Conservation (phyloP, 116 monocot species). For the Dioscorea cayenensis region DNA sequence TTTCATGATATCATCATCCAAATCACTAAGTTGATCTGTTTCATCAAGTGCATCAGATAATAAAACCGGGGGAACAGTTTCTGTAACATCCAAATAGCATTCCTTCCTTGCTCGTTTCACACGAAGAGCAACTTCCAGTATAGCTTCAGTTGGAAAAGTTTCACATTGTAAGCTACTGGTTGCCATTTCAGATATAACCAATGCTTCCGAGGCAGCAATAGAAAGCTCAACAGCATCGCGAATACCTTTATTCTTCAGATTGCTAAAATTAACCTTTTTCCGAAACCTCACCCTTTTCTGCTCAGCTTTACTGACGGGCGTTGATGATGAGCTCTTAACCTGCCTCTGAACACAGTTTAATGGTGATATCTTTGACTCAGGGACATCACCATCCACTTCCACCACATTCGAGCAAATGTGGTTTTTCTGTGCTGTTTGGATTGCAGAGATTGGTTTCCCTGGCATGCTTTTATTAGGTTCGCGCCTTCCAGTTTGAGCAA, state of each 20-base stretch:
- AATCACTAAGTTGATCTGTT: slow-evolving; percentile 45
- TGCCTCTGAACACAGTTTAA: not conserved
- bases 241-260: slow-evolving; percentile 19
- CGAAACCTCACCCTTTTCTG: slow-evolving; percentile 8
- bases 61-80: slow-evolving; percentile 6
- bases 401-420: slow-evolving; percentile 1
- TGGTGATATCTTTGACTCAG: not conserved
- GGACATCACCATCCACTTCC: not conserved
- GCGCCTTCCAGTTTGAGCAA: slow-evolving; percentile 2
- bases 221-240: slow-evolving; percentile 51
- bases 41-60: slow-evolving; percentile 31
- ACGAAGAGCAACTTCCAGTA: slow-evolving; percentile 58
- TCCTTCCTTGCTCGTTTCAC: slow-evolving; percentile 52
- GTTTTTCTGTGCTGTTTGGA: slow-evolving; percentile 5
- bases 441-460: slow-evolving; percentile 5
- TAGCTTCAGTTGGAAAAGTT: slow-evolving; percentile 19
- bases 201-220: slow-evolving; percentile 78
- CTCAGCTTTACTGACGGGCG: slow-evolving; percentile 9
- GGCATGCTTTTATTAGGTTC: slow-evolving; percentile 11
- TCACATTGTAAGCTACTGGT: slow-evolving; percentile 13
- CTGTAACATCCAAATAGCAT: slow-evolving; percentile 10
- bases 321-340: not conserved
- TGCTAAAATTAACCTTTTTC: slow-evolving; percentile 10
- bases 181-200: slow-evolving; percentile 60
- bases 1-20: slow-evolving; percentile 58